Percentiles rank a stretch among this genome's conserved stretches.
These are phyloP conservation scores for Cryptococcus sp. DNA, from an alignment of 1,284 basidiomycete genomes.

Conservation along the genomic window DNA sequence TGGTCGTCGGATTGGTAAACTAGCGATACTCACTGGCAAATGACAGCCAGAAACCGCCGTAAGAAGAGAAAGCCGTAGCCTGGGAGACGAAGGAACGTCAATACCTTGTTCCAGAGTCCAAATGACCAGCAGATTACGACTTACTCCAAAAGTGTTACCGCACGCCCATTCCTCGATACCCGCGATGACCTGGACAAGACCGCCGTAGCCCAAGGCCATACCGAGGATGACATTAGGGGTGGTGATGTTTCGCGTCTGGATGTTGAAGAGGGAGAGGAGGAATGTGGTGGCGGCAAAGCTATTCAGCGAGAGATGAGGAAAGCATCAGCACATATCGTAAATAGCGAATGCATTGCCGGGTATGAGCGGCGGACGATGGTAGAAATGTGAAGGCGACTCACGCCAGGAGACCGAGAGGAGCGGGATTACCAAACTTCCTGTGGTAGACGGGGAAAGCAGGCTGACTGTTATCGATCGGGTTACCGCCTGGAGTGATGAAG, in stretches of 20 bases:
- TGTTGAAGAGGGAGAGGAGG: conserved; percentile 56
- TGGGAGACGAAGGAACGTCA: neutral
- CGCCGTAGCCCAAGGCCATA: conserved; percentile 79
- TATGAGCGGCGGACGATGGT: neutral
- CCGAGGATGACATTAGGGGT: conserved; percentile 76
- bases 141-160: conserved; percentile 62
- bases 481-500: conserved; percentile 54
- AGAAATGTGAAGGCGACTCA: conserved; percentile 15
- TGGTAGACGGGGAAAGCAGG: conserved; percentile 52
- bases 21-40: conserved; percentile 50
- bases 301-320: too few species aligned
- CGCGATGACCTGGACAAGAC: conserved; percentile 67
- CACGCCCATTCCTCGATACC: conserved; percentile 68
- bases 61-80: conserved; percentile 72
- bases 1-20: neutral
- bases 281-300: conserved; percentile 60
- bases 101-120: neutral
- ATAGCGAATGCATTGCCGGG: neutral
- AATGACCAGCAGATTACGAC: neutral
- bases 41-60: conserved; percentile 82
- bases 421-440: conserved; percentile 58
- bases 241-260: conserved; percentile 49
- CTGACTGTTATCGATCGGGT: conserved; percentile 53
- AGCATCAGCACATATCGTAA: neutral
- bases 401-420: conserved; percentile 57